phyloP scores from a whole-genome alignment of 331 rosid species.

The Malus hybrid region DNA sequence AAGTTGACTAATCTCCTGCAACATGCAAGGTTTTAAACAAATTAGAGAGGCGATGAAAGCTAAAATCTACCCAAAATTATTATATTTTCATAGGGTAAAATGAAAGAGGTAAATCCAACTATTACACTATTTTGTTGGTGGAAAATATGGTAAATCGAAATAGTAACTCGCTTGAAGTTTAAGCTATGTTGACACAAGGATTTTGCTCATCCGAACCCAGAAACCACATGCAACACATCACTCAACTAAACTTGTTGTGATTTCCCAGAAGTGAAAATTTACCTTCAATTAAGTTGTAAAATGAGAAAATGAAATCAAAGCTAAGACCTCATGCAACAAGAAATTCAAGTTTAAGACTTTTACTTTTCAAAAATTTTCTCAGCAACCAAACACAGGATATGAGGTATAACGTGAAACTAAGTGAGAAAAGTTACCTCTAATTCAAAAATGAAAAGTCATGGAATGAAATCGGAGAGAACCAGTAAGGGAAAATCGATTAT shows the following conservation, averaged over 20 bases:
- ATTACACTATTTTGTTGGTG: not conserved
- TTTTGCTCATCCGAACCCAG: not conserved
- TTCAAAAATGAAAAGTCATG: not conserved
- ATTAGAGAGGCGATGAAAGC: not conserved
- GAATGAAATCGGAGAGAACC: not conserved
- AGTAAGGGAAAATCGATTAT: not conserved
- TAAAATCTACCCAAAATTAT: not conserved
- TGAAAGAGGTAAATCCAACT: not conserved
- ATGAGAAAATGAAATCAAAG: not conserved
- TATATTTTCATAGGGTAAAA: not conserved
- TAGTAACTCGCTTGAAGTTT: not conserved
- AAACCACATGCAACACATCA: not conserved
- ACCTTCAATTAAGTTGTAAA: not conserved
- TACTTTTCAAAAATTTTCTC: not conserved
- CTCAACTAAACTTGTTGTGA: not conserved
- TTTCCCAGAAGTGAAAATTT: not conserved
- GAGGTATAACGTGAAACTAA: not conserved
- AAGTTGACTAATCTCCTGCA: slow-evolving; percentile 5
- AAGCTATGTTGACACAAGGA: not conserved
- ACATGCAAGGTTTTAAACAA: slow-evolving; percentile 1
- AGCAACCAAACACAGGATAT: not conserved
- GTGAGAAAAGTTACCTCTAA: not conserved
- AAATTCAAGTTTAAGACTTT: not conserved
- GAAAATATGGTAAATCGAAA: not conserved
- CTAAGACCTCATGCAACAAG: not conserved